These are phyloP conservation scores for Begonia masoniana DNA, from an alignment of 306 rosid species.

Conservation along the genomic window DNA sequence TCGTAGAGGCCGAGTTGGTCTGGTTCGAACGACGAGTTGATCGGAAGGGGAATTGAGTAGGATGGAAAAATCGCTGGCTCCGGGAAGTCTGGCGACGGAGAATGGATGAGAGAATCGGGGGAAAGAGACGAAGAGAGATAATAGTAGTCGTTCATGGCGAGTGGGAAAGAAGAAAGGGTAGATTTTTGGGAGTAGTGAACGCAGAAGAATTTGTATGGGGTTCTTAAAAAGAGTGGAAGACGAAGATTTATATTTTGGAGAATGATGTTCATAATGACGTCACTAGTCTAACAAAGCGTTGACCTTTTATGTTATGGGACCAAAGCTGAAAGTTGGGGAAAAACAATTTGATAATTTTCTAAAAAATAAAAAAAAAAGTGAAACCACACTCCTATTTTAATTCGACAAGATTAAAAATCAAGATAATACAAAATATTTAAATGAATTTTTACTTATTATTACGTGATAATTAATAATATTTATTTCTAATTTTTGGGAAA, in stretches of 20 bases:
- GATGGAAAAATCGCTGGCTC: conserved; percentile 2
- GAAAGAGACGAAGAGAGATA: conserved; percentile 27
- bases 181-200: background rate
- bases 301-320: conserved; percentile 18
- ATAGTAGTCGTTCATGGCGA: conserved; percentile 47
- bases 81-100: conserved; percentile 2
- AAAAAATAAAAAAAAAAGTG: no score
- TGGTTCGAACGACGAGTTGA: conserved; percentile 3
- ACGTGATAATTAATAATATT: no score
- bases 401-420: no score
- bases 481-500: no score
- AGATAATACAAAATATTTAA: no score
- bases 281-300: conserved; percentile 23
- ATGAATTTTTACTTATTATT: no score
- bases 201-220: background rate
- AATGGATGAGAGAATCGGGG: conserved; percentile 10
- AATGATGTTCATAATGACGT: conserved; percentile 59
- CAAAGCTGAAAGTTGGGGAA: background rate
- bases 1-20: conserved; percentile 6
- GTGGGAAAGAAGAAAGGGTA: conserved; percentile 9
- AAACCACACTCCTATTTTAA: no score
- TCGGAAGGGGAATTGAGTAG: conserved; percentile 5
- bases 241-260: conserved; percentile 3
- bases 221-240: background rate
- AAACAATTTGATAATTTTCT: no score